These are phyloP conservation scores for Erythrobasidium hasegawianum DNA, from an alignment of 1,284 basidiomycete genomes.

Conservation along the genomic window DNA sequence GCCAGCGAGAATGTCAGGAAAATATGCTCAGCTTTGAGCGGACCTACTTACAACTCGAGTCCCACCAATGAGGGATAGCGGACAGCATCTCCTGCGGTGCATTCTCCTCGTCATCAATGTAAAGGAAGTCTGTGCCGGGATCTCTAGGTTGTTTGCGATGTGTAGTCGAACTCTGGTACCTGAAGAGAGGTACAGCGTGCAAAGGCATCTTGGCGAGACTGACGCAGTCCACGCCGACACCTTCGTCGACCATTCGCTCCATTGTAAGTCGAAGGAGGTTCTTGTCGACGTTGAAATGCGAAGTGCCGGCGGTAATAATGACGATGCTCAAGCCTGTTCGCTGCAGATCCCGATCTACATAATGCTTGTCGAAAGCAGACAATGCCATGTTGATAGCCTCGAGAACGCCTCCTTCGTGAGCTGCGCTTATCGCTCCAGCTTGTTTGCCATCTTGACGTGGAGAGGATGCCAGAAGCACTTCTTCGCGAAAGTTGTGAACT, in stretches of 20 bases:
- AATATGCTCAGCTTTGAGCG: not conserved
- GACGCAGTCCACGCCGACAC: conserved; percentile 83
- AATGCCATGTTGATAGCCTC: conserved; percentile 91
- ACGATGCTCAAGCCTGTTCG: conserved; percentile 84
- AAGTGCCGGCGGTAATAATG: conserved; percentile 80
- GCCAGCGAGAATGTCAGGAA: not conserved
- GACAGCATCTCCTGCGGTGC: conserved; percentile 7
- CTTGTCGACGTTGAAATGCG: conserved; percentile 89
- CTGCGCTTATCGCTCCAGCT: conserved; percentile 73
- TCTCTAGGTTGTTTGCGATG: not conserved
- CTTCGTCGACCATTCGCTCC: conserved; percentile 91
- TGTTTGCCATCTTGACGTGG: conserved; percentile 59
- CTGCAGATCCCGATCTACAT: conserved; percentile 89
- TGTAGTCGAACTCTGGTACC: conserved; percentile 54
- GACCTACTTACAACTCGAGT: conserved; percentile 27
- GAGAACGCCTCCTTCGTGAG: conserved; percentile 90
- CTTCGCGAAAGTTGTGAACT: conserved; percentile 36
- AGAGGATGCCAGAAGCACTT: conserved; percentile 40
- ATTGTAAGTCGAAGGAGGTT: conserved; percentile 85
- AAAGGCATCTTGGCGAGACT: conserved; percentile 88
- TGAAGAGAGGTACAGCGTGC: conserved; percentile 78
- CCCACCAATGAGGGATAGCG: conserved; percentile 34
- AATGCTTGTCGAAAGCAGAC: conserved; percentile 91
- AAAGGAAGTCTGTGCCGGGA: conserved; percentile 3
- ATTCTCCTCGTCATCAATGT: conserved; percentile 6